Evolutionary conservation across 2,329 filamentous ascomycete genomes (phyloP).

Genomic region (Huntiella decipiens): DNA sequence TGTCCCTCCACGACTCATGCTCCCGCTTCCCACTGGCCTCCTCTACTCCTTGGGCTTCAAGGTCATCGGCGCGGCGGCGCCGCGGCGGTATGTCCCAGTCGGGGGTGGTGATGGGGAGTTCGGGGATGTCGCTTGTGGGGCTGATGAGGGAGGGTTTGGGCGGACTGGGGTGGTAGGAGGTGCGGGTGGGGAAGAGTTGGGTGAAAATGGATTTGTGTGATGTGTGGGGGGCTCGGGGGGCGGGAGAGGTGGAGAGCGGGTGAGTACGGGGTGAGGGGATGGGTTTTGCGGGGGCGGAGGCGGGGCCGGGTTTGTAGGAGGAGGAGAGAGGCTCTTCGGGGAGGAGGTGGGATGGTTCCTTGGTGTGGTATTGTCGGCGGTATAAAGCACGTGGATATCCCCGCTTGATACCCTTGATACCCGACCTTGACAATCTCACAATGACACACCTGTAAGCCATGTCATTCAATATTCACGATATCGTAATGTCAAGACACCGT

Average conservation of each 20-base stretch:
- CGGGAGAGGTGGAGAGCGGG: not conserved
- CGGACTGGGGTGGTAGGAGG: constrained; percentile 6
- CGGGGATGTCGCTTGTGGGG: not conserved
- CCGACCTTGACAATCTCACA: no score
- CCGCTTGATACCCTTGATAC: no score
- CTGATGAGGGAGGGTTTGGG: not conserved
- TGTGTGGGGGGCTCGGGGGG: constrained; percentile 5
- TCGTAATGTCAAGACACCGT: no score
- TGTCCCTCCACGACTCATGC: constrained; percentile 4
- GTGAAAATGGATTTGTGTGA: constrained; percentile 10
- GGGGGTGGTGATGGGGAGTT: not conserved
- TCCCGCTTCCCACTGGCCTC: not conserved
- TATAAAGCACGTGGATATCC: no score
- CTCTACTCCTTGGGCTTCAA: not conserved
- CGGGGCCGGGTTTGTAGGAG: no score
- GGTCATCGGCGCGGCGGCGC: not conserved
- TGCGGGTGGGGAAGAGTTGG: constrained; percentile 10
- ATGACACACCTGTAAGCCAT: no score
- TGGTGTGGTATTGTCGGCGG: no score
- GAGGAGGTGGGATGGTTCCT: no score
- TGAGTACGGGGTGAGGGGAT: not conserved
- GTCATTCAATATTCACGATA: no score
- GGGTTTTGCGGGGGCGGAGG: no score
- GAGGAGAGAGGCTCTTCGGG: no score
- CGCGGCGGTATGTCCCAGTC: not conserved